Conservation (phyloP, 1,284 basidiomycete genomes). For the Exsudoporus floridanus region DNA sequence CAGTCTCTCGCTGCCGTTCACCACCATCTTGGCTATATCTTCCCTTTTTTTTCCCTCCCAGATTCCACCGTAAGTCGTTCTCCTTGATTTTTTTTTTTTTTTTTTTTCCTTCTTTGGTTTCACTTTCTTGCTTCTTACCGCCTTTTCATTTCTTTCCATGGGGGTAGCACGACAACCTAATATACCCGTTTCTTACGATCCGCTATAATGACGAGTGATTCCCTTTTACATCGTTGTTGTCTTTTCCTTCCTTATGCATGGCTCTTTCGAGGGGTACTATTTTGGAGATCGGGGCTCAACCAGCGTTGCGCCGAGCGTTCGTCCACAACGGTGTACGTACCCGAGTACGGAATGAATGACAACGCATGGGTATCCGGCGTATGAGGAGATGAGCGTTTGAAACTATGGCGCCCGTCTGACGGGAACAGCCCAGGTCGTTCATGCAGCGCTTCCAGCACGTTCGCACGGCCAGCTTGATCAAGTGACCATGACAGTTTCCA, state of each 20-base stretch:
- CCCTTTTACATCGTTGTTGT: constrained; percentile 9
- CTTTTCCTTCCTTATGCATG: constrained; percentile 6
- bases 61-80: constrained; percentile 6
- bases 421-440: not conserved
- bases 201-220: constrained; percentile 30
- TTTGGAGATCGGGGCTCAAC: not conserved
- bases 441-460: not conserved
- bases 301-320: not conserved
- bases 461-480: not conserved
- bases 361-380: not conserved
- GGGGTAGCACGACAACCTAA: constrained; percentile 28
- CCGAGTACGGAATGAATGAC: constrained; percentile 17
- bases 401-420: not conserved
- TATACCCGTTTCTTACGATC: constrained; percentile 38
- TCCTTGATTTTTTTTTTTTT: constrained; percentile 2
- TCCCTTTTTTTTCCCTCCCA: constrained; percentile 1
- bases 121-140: not conserved
- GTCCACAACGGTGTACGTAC: constrained; percentile 21
- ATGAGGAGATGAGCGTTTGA: not conserved
- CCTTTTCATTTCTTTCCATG: constrained; percentile 1
- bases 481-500: not conserved
- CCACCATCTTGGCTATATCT: constrained; percentile 26
- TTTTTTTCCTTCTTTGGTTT: constrained; percentile 5
- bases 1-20: constrained; percentile 21
- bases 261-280: constrained; percentile 6